Evolutionary conservation across 2,329 filamentous ascomycete genomes (phyloP).

Genomic region (Phyllosticta citriasiana): DNA sequence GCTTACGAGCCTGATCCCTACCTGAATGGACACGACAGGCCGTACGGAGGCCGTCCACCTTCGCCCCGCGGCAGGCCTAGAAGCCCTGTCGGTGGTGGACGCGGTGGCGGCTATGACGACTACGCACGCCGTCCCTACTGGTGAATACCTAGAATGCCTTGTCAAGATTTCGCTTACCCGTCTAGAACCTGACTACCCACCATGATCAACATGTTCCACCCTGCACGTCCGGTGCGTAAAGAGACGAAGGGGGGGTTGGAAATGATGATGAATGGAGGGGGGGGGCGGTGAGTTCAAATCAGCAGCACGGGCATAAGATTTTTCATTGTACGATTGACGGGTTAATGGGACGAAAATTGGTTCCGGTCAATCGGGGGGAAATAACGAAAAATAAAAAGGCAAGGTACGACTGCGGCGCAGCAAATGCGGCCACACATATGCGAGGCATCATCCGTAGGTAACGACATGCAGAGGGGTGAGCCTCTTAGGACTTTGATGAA

Average conservation of each 20-base stretch:
- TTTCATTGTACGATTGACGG: neutral
- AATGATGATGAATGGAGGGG: neutral
- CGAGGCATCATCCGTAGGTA: neutral
- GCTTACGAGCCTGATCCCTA: constrained; percentile 51
- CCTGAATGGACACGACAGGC: constrained; percentile 45
- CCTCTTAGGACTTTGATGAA: too few relatives aligned
- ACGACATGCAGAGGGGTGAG: neutral
- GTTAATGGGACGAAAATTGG: neutral
- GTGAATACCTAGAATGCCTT: constrained; percentile 14
- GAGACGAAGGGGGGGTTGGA: neutral
- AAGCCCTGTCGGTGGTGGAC: constrained; percentile 46
- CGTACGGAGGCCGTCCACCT: constrained; percentile 42
- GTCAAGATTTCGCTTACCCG: constrained; percentile 6
- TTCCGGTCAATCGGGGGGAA: neutral
- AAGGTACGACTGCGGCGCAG: neutral
- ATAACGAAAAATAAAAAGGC: neutral
- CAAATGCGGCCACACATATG: neutral
- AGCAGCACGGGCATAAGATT: neutral
- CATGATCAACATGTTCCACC: constrained; percentile 2
- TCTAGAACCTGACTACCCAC: constrained; percentile 3
- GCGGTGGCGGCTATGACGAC: constrained; percentile 44
- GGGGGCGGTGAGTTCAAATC: neutral
- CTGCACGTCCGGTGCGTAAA: neutral
- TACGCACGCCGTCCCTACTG: constrained; percentile 45
- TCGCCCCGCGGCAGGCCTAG: constrained; percentile 29